Percentiles rank a stretch among this genome's conserved stretches.
Conservation (phyloP, 805 yeast species). For the Wickerhamiella australiensis region DNA sequence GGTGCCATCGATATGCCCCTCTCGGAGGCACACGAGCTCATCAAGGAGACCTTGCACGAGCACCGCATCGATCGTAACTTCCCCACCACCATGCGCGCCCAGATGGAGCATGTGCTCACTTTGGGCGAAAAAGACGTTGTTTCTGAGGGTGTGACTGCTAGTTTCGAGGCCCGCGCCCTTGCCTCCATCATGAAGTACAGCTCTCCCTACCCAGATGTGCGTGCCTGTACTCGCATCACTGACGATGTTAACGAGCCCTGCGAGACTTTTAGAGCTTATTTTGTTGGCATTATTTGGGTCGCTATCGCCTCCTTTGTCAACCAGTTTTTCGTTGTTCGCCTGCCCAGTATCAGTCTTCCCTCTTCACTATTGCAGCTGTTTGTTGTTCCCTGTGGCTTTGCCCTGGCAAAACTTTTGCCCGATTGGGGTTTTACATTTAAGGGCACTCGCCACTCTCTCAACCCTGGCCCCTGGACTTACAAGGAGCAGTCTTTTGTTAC, state of each 20-base stretch:
- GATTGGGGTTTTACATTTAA: conserved; percentile 33
- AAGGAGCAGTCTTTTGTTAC: conserved; percentile 30
- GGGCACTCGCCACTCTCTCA: conserved; percentile 35
- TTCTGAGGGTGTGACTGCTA: not conserved
- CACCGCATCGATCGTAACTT: conserved; percentile 11
- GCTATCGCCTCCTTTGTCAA: conserved; percentile 45
- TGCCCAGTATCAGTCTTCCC: conserved; percentile 41
- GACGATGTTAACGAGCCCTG: conserved; percentile 35
- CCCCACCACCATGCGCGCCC: not conserved
- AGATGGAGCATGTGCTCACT: not conserved
- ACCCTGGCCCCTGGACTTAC: conserved; percentile 56
- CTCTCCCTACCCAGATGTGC: conserved; percentile 50
- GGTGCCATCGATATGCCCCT: not conserved
- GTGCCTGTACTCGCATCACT: conserved; percentile 41
- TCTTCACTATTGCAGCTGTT: conserved; percentile 45
- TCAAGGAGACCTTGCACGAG: not conserved
- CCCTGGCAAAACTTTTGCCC: conserved; percentile 35
- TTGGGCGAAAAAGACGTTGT: conserved; percentile 5
- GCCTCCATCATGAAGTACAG: conserved; percentile 34
- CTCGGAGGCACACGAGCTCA: not conserved
- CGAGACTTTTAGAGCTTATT: conserved; percentile 42
- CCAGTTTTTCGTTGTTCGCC: conserved; percentile 43
- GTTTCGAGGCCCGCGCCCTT: conserved; percentile 27
- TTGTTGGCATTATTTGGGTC: conserved; percentile 39
- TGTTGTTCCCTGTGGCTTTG: conserved; percentile 47